These are phyloP conservation scores for Cyclotella choctawhatcheeana DNA, from an alignment of 108 stramenopile genomes.

Conservation along the genomic window DNA sequence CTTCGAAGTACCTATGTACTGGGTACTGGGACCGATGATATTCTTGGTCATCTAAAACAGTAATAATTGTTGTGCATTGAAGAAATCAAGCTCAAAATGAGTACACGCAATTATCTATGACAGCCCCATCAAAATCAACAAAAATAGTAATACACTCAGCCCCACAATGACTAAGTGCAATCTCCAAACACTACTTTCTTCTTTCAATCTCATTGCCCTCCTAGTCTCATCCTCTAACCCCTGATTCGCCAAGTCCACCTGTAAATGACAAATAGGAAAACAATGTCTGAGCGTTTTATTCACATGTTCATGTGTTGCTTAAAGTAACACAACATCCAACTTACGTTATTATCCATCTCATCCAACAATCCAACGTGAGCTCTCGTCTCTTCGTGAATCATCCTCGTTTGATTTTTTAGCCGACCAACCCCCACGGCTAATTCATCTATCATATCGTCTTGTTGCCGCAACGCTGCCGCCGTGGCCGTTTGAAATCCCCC, in stretches of 20 bases:
- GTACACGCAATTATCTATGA: slow-evolving; percentile 21
- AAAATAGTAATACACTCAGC: slow-evolving; percentile 72
- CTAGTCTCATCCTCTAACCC: slow-evolving; percentile 85
- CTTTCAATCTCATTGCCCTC: slow-evolving; percentile 74
- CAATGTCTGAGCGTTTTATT: too few species aligned
- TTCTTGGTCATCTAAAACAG: too few species aligned
- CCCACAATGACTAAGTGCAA: slow-evolving; percentile 84
- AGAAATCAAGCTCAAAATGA: too few species aligned
- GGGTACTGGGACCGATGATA: too few species aligned
- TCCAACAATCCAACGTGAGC: slow-evolving; percentile 86
- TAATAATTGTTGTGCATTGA: too few species aligned
- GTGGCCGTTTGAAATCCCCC: slow-evolving; percentile 65
- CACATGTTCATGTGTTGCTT: too few species aligned
- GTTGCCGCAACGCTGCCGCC: slow-evolving; percentile 66
- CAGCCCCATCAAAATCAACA: slow-evolving; percentile 82
- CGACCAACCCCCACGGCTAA: slow-evolving; percentile 86
- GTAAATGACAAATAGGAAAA: too few species aligned
- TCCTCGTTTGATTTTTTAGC: slow-evolving; percentile 79
- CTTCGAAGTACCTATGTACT: too few species aligned
- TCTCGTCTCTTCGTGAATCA: slow-evolving; percentile 86
- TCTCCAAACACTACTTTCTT: slow-evolving; percentile 85
- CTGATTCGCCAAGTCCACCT: slow-evolving; percentile 81
- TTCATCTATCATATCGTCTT: slow-evolving; percentile 93
- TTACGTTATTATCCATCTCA: slow-evolving; percentile 89
- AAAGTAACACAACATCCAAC: too few species aligned